Evolutionary conservation across 495 filamentous ascomycete genomes (phyloP).

Genomic region (Lasiosphaeriaceae sp.): DNA sequence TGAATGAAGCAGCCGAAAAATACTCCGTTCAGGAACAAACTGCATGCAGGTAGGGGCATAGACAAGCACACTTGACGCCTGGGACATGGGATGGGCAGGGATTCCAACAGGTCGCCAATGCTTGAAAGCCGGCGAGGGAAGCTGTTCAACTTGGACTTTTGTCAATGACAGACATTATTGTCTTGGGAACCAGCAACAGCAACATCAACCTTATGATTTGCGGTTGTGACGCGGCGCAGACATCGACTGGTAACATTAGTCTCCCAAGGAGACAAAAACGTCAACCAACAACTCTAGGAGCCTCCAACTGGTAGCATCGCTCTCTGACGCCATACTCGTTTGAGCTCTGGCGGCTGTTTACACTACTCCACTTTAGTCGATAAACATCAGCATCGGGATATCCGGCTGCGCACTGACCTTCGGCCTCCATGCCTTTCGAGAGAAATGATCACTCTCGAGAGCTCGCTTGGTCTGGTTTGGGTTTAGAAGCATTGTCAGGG

Average conservation of each 20-base stretch:
- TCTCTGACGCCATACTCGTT: conserved; percentile 3
- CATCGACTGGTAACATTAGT: no score
- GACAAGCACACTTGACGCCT: not conserved
- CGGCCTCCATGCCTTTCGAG: not conserved
- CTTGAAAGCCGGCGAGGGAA: not conserved
- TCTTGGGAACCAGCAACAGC: no score
- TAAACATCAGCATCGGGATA: not conserved
- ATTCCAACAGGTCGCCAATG: not conserved
- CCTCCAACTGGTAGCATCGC: not conserved
- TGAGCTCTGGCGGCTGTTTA: not conserved
- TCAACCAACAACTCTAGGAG: not conserved
- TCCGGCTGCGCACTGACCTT: conserved; percentile 12
- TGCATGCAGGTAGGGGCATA: not conserved
- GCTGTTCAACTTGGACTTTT: not conserved
- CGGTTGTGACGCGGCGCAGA: no score
- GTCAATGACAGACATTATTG: not conserved
- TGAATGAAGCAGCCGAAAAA: no score
- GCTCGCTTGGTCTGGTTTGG: not conserved
- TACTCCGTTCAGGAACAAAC: no score
- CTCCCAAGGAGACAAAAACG: not conserved
- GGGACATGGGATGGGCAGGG: not conserved
- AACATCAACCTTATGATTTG: no score
- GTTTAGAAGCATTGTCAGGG: no score
- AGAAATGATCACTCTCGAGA: conserved; percentile 1
- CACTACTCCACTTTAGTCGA: not conserved